Percentiles rank a stretch among this genome's conserved stretches.
phyloP scores from a whole-genome alignment of 768 basidiomycete genomes.

The Boletellus sp. region DNA sequence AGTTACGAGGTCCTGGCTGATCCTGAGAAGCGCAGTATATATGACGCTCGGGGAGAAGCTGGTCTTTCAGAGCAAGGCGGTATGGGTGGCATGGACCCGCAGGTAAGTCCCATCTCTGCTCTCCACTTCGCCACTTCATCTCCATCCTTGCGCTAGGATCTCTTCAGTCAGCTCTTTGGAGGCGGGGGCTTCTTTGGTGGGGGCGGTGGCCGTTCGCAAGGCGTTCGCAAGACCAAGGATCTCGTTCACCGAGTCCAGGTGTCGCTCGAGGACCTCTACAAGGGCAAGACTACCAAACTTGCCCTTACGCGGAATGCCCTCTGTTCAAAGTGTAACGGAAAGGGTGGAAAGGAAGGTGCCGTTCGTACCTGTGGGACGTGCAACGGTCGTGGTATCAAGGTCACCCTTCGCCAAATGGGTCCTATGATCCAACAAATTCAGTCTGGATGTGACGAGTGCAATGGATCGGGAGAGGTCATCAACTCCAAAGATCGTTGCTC shows the following conservation, averaged over 20 bases:
- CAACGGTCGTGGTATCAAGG: slow-evolving; percentile 84
- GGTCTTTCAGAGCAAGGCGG: slow-evolving; percentile 83
- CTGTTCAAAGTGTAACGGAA: slow-evolving; percentile 91
- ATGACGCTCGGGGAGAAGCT: slow-evolving; percentile 91
- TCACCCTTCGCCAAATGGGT: slow-evolving; percentile 94
- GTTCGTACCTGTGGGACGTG: slow-evolving; percentile 76
- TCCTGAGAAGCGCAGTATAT: slow-evolving; percentile 71
- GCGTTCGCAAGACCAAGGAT: slow-evolving; percentile 93
- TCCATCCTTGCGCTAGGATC: slow-evolving; percentile 51
- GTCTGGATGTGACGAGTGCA: slow-evolving; percentile 90
- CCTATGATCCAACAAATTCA: slow-evolving; percentile 99
- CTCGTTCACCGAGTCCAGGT: slow-evolving; percentile 96
- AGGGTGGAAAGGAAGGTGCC: slow-evolving; percentile 96
- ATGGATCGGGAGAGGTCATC: slow-evolving; percentile 92
- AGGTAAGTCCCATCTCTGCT: slow-evolving; percentile 44
- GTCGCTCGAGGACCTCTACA: slow-evolving; percentile 97
- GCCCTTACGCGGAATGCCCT: slow-evolving; percentile 94
- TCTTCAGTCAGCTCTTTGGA: slow-evolving; percentile 96
- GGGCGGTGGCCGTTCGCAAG: slow-evolving; percentile 55
- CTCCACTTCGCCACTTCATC: neutral
- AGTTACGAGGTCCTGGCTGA: slow-evolving; percentile 95
- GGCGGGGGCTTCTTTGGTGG: slow-evolving; percentile 78
- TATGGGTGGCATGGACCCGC: slow-evolving; percentile 96
- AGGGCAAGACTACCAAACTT: slow-evolving; percentile 97
- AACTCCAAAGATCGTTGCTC: slow-evolving; percentile 90